A percentile compares a stretch with the other conserved stretches of the same genome.
These are phyloP conservation scores for Sugiyamaella xylanicola DNA, from an alignment of 1,139 yeast species.

Conservation along the genomic window DNA sequence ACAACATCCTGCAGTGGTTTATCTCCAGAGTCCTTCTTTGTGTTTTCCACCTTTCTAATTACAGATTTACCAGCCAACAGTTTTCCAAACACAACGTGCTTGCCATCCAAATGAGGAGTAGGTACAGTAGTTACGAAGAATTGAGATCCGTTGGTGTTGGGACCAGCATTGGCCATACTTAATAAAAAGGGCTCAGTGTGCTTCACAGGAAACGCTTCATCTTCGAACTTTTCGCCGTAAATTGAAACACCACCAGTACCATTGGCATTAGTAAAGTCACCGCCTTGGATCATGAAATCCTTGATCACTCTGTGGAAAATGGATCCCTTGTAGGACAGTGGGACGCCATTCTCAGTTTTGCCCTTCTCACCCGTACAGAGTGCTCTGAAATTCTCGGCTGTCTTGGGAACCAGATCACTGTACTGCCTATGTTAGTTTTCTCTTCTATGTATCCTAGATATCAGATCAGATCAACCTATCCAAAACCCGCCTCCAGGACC, in stretches of 20 bases:
- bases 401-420: slow-evolving; percentile 79
- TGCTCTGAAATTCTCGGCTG: slow-evolving; percentile 91
- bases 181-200: slow-evolving; percentile 86
- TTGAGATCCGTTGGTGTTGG: slow-evolving; percentile 94
- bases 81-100: slow-evolving; percentile 95
- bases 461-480: too few species aligned
- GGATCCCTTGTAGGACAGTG: slow-evolving; percentile 74
- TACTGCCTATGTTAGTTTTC: slow-evolving; percentile 9
- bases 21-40: slow-evolving; percentile 63
- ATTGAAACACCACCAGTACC: slow-evolving; percentile 97
- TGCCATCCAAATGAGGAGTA: slow-evolving; percentile 85
- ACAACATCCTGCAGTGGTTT: slow-evolving; percentile 64
- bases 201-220: slow-evolving; percentile 75
- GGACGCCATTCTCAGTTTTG: slow-evolving; percentile 55
- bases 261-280: slow-evolving; percentile 86
- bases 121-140: slow-evolving; percentile 82
- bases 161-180: slow-evolving; percentile 97
- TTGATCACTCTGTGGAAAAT: slow-evolving; percentile 93
- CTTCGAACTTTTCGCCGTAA: slow-evolving; percentile 94
- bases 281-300: slow-evolving; percentile 57
- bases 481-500: too few species aligned
- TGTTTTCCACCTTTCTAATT: slow-evolving; percentile 74
- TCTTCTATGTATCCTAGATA: not conserved
- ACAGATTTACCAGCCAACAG: slow-evolving; percentile 81
- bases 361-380: slow-evolving; percentile 93